Conservation (phyloP, 75 land plant species). For the Sequoiadendron giganteum region DNA sequence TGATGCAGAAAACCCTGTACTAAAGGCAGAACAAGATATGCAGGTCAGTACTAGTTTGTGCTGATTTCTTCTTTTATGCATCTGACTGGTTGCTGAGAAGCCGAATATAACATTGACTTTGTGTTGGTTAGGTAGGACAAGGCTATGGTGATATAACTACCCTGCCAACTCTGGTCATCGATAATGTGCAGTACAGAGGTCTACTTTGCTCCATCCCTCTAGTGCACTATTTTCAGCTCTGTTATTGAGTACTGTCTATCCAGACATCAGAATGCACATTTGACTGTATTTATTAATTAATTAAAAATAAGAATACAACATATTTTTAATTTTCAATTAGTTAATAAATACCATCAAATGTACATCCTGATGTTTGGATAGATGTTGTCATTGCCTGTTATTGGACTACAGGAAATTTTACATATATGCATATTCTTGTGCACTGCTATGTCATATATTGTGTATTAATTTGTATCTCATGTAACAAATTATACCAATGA, state of each 20-base stretch:
- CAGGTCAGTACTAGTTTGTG: neutral
- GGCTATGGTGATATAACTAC: constrained; percentile 62
- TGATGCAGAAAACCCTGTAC: neutral
- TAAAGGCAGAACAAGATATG: neutral
- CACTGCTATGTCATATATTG: neutral
- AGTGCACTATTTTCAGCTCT: neutral
- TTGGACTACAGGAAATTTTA: neutral
- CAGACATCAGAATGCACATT: no score
- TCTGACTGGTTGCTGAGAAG: neutral
- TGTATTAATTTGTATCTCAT: neutral
- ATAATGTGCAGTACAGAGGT: constrained; percentile 27
- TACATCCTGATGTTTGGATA: no score
- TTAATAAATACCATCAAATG: no score
- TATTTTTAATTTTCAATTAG: no score
- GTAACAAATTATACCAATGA: neutral
- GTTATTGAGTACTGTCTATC: neutral
- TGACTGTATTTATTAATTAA: no score
- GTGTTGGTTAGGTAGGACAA: constrained; percentile 36
- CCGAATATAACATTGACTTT: neutral
- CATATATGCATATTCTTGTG: neutral
- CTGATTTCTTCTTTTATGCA: neutral
- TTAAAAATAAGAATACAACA: no score
- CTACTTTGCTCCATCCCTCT: neutral
- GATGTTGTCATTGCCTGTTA: neutral
- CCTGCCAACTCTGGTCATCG: constrained; percentile 59